These are phyloP conservation scores for Sporothrix inflata DNA, from an alignment of 2,329 filamentous ascomycete genomes.

Conservation along the genomic window DNA sequence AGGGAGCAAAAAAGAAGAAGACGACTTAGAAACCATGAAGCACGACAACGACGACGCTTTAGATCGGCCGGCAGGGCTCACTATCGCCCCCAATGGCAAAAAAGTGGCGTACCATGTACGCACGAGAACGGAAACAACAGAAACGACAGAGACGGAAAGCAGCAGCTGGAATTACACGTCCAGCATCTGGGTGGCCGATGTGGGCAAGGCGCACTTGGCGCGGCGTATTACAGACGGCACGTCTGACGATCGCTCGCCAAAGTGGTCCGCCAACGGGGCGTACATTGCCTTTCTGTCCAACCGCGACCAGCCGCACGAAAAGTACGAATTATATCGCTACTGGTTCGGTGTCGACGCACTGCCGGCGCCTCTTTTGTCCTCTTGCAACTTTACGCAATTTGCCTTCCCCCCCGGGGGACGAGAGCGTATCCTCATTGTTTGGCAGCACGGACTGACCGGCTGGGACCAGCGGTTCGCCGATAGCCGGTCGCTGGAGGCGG, in stretches of 20 bases:
- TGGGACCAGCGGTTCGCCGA: background rate
- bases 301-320: background rate
- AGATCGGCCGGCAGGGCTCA: background rate
- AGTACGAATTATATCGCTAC: background rate
- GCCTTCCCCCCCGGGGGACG: background rate
- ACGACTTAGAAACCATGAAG: background rate
- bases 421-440: too few species aligned
- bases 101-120: background rate
- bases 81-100: background rate
- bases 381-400: background rate
- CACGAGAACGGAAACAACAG: background rate
- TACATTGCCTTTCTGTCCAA: background rate
- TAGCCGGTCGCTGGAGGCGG: background rate
- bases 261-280: background rate
- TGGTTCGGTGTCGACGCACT: background rate
- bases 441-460: too few species aligned
- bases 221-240: background rate
- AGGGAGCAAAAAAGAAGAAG: background rate
- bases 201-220: background rate
- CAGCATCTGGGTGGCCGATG: constrained; percentile 3
- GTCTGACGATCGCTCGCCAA: background rate
- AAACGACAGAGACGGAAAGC: background rate
- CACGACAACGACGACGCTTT: background rate
- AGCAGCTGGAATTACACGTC: background rate
- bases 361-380: background rate